phyloP scores from a whole-genome alignment of 441 rosid genomes.

The Aquilaria agallochum region DNA sequence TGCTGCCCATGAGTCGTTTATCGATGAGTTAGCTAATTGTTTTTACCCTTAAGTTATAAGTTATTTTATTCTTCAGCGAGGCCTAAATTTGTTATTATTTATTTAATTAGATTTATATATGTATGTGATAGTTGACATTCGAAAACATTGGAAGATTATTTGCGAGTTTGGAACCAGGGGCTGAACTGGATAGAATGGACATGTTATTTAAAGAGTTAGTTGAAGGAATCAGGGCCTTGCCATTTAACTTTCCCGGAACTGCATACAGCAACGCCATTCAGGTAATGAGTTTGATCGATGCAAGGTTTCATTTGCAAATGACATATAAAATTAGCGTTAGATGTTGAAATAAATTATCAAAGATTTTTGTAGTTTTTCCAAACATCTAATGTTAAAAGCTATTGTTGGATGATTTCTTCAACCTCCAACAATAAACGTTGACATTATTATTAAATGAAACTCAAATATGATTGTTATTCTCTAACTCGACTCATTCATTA shows the following conservation, averaged over 20 bases:
- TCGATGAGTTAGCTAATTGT: no score
- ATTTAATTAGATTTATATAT: background rate
- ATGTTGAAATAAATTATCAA: no score
- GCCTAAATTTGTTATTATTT: background rate
- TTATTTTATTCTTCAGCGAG: no score
- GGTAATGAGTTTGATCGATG: constrained; percentile 13
- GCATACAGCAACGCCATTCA: constrained; percentile 24
- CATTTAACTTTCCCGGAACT: constrained; percentile 36
- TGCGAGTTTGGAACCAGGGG: constrained; percentile 35
- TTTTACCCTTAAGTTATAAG: background rate
- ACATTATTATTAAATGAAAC: no score
- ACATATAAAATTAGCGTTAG: no score
- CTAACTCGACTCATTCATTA: no score
- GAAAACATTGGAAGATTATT: constrained; percentile 35
- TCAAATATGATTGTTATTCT: no score
- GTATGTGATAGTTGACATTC: constrained; percentile 23
- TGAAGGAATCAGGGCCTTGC: constrained; percentile 33
- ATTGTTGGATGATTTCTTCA: no score
- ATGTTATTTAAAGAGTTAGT: constrained; percentile 18
- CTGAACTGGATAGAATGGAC: constrained; percentile 18
- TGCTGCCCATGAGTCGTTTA: background rate
- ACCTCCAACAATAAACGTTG: no score
- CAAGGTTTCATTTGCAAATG: no score
- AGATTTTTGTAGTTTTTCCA: no score
- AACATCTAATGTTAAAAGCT: no score